A percentile compares a stretch with the other conserved stretches of the same genome.
Evolutionary conservation across 139 green algal genomes (phyloP).

Genomic region (Edaphochlamys debaryana): DNA sequence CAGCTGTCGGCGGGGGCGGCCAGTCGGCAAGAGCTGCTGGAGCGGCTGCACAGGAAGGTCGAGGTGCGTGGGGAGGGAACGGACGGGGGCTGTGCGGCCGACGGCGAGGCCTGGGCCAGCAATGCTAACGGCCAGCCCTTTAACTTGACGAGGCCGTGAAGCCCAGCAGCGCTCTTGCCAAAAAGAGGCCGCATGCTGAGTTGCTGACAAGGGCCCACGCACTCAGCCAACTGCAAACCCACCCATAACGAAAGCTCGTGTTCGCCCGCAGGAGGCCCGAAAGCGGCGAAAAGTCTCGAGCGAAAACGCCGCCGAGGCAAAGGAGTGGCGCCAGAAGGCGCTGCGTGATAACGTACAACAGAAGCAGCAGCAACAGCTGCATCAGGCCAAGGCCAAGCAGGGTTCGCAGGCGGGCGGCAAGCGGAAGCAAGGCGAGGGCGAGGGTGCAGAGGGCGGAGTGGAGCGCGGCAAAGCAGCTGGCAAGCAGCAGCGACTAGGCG

Average conservation of each 20-base stretch:
- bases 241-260: too few species aligned
- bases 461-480: too few species aligned
- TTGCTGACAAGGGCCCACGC: too few species aligned
- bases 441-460: too few species aligned
- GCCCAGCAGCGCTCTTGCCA: too few species aligned
- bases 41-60: conserved; percentile 70
- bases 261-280: conserved; percentile 32
- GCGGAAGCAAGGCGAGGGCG: not conserved
- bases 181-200: too few species aligned
- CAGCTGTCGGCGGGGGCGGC: conserved; percentile 42
- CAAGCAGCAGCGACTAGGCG: not conserved
- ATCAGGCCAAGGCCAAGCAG: conserved; percentile 42
- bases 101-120: too few species aligned
- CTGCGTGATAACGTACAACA: conserved; percentile 42
- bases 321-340: conserved; percentile 57
- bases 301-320: conserved; percentile 28
- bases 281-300: conserved; percentile 35
- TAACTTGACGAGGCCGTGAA: too few species aligned
- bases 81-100: too few species aligned
- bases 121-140: too few species aligned
- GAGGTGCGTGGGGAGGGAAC: conserved; percentile 44
- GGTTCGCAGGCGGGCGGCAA: not conserved
- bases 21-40: conserved; percentile 69
- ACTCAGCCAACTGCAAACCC: too few species aligned
- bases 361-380: conserved; percentile 47